Evolutionary conservation across 2,329 filamentous ascomycete species (phyloP), one percentile per base, ranked within the genome.

Genomic region (Fusarium concolor): DNA sequence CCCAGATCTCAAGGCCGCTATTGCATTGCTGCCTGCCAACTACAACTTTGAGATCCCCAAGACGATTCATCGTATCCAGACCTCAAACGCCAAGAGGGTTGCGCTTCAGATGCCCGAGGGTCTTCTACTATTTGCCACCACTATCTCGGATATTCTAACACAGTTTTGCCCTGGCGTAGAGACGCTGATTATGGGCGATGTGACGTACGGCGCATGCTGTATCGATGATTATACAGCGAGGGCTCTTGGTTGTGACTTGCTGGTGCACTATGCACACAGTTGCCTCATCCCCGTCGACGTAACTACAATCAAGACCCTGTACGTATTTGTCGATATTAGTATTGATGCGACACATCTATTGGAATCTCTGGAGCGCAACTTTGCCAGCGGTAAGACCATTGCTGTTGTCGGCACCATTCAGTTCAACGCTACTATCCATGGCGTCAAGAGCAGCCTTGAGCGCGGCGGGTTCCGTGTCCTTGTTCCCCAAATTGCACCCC

Each of bases 11-110:
- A 95, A 95, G 78, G 91, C 90, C 43, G 96, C 96, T 5, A 94
- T 98, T 60, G 85, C 89, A 8, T 86, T 99, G 31, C 88, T 99
- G 4, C 96, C 96, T 2, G 83, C 88, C n/a, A 99, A 99, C 83
- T 99, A 99, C 85, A 95, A 92, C 73, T 99, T 99, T 78, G 96
- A 99, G 82, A 94, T 99, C 56, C 96, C 93, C 77, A 99, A 99
- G 82, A 99, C 96, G 10, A 96, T 99, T 74, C 94, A 98, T 80
- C 90, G 95, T 46, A 94, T 99, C 78, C 91, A 93, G 43, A 91
- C 90, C 2, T 89, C 91, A 10, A 89, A 87, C 10, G 90, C 94
- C 3, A 95, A 90, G 76, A 91, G 90, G 70, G 90, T 99, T 4
- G 96, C 95, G 1, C 85, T 99, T n/a, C 96, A 99, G 79, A 96